phyloP scores from a whole-genome alignment of 1,284 basidiomycete species.

The Tetrapyrgos nigripes region DNA sequence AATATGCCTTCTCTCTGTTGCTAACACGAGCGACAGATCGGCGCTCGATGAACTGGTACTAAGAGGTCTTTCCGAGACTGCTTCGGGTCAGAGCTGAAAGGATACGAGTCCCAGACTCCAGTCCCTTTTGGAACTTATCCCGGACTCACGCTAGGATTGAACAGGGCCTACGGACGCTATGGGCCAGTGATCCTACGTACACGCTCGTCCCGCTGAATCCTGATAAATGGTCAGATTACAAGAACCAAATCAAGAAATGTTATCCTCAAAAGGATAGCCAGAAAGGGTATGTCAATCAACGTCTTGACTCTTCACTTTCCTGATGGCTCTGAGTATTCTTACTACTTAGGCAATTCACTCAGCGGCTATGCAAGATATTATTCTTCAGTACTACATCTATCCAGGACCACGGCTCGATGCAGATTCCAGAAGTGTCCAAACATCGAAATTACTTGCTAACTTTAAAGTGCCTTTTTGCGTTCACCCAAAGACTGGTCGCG shows the following conservation, averaged over 20 bases:
- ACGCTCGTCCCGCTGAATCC: no score
- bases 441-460: slow-evolving; percentile 96
- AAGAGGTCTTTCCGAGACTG: slow-evolving; percentile 70
- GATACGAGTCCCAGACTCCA: no score
- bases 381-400: slow-evolving; percentile 94
- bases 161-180: slow-evolving; percentile 59
- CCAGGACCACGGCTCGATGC: slow-evolving; percentile 97
- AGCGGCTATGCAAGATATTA: slow-evolving; percentile 79
- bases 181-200: slow-evolving; percentile 63
- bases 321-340: neutral
- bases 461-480: slow-evolving; percentile 98
- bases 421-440: slow-evolving; percentile 97
- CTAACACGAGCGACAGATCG: neutral
- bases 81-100: slow-evolving; percentile 74
- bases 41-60: slow-evolving; percentile 38
- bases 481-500: slow-evolving; percentile 94
- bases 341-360: slow-evolving; percentile 45
- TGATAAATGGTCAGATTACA: slow-evolving; percentile 82
- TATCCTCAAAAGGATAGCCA: slow-evolving; percentile 33
- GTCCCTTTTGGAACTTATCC: slow-evolving; percentile 78
- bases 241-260: slow-evolving; percentile 39
- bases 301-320: neutral
- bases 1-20: neutral
- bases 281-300: slow-evolving; percentile 33
- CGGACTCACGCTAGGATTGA: slow-evolving; percentile 63